Percentiles rank a stretch among this genome's conserved stretches.
Evolutionary conservation across 495 filamentous ascomycete genomes (phyloP).

Genomic region (Immersiella caudata): DNA sequence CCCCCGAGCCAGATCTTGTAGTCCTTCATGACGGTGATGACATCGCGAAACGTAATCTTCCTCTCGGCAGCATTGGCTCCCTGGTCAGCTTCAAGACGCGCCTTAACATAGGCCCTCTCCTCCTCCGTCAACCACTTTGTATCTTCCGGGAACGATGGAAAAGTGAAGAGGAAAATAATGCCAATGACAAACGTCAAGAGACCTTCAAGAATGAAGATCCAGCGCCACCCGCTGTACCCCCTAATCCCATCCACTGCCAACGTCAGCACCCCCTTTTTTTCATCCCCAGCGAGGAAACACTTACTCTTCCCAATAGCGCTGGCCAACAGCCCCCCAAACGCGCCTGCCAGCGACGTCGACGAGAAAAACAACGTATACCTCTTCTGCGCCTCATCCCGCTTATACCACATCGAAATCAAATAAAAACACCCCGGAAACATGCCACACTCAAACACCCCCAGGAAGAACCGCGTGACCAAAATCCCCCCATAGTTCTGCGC

Average conservation of each 20-base stretch:
- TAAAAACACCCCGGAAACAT: slow-evolving; percentile 92
- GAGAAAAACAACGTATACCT: slow-evolving; percentile 86
- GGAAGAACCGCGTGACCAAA: slow-evolving; percentile 74
- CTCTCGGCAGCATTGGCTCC: slow-evolving; percentile 71
- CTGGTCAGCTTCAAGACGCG: slow-evolving; percentile 75
- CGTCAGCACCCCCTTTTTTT: not conserved
- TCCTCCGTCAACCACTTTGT: slow-evolving; percentile 67
- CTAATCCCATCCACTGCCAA: slow-evolving; percentile 58
- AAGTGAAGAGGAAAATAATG: slow-evolving; percentile 72
- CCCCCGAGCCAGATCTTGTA: slow-evolving; percentile 72
- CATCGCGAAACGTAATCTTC: slow-evolving; percentile 63
- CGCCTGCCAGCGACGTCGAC: slow-evolving; percentile 79
- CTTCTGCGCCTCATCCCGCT: slow-evolving; percentile 81
- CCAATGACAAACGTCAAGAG: slow-evolving; percentile 71
- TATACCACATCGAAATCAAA: slow-evolving; percentile 83
- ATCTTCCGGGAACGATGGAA: slow-evolving; percentile 68
- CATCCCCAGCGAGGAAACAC: not conserved
- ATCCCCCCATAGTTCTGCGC: slow-evolving; percentile 78
- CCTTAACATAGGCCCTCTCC: slow-evolving; percentile 73
- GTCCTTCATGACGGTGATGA: slow-evolving; percentile 74
- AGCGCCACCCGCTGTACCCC: slow-evolving; percentile 82
- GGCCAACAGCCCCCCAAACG: slow-evolving; percentile 83
- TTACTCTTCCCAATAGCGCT: slow-evolving; percentile 75
- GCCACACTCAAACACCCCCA: slow-evolving; percentile 47
- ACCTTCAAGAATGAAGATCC: slow-evolving; percentile 79